These are phyloP conservation scores for Aspergillus sojae DNA, from an alignment of 2,329 filamentous ascomycete genomes.

Conservation along the genomic window DNA sequence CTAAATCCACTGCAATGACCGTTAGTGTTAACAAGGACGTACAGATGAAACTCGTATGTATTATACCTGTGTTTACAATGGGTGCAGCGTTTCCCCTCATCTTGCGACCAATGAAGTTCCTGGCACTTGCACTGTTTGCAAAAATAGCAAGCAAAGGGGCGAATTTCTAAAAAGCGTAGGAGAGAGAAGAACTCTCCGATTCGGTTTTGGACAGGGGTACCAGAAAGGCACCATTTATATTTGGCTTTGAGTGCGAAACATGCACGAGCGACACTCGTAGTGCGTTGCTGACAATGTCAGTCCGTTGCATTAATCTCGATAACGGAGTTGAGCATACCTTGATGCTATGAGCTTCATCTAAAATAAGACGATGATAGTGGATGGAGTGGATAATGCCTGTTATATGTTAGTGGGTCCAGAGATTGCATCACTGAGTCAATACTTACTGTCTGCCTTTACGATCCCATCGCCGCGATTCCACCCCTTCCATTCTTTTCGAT, in stretches of 20 bases:
- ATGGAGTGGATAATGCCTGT: slow-evolving; percentile 77
- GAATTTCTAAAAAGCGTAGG: slow-evolving; percentile 84
- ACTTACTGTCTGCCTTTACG: slow-evolving; percentile 71
- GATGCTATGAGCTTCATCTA: slow-evolving; percentile 96
- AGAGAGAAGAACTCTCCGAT: slow-evolving; percentile 97
- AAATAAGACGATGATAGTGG: slow-evolving; percentile 84
- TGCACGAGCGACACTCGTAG: slow-evolving; percentile 88
- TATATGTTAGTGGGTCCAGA: slow-evolving; percentile 26
- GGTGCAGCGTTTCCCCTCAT: slow-evolving; percentile 70
- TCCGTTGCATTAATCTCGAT: background rate
- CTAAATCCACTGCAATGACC: slow-evolving; percentile 54
- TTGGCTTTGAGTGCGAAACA: slow-evolving; percentile 87
- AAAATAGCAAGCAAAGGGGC: slow-evolving; percentile 89
- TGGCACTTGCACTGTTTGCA: slow-evolving; percentile 86
- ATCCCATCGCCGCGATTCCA: slow-evolving; percentile 79
- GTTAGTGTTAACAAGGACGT: slow-evolving; percentile 16
- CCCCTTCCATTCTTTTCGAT: slow-evolving; percentile 89
- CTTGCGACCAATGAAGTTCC: slow-evolving; percentile 79
- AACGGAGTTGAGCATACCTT: slow-evolving; percentile 55
- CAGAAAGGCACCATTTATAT: slow-evolving; percentile 95
- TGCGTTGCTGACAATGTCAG: slow-evolving; percentile 54
- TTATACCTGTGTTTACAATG: slow-evolving; percentile 63
- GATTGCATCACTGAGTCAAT: background rate
- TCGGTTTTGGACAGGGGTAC: slow-evolving; percentile 93
- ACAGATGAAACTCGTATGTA: slow-evolving; percentile 11